Evolutionary conservation across 2,329 filamentous ascomycete species (phyloP).

Genomic region (Pyrenophora tritici-repentis): DNA sequence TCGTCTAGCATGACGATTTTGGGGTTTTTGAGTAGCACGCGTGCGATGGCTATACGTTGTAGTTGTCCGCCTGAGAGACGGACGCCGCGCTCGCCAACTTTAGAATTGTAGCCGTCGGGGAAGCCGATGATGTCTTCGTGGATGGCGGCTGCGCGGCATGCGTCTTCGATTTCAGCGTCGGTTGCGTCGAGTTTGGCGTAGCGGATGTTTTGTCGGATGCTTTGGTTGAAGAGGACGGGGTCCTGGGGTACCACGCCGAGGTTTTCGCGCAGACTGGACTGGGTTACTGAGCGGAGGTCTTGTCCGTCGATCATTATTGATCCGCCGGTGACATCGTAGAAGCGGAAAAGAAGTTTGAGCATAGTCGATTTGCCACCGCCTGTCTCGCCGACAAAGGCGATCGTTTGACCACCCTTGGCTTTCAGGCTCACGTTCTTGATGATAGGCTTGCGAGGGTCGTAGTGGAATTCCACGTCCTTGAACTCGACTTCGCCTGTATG

Average conservation of each 20-base stretch:
- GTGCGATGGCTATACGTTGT: slow-evolving; percentile 70
- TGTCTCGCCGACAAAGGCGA: slow-evolving; percentile 66
- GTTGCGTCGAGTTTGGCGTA: slow-evolving; percentile 67
- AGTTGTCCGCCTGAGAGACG: slow-evolving; percentile 67
- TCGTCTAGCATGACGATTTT: slow-evolving; percentile 87
- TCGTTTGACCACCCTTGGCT: slow-evolving; percentile 58
- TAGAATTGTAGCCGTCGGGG: slow-evolving; percentile 50
- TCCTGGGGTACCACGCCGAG: slow-evolving; percentile 70
- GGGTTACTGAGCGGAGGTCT: slow-evolving; percentile 63
- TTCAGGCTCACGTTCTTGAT: slow-evolving; percentile 57
- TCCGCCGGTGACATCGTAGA: slow-evolving; percentile 63
- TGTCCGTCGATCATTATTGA: slow-evolving; percentile 63
- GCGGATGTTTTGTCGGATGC: slow-evolving; percentile 67
- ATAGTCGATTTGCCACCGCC: slow-evolving; percentile 68
- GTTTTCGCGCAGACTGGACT: slow-evolving; percentile 61
- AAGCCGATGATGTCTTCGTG: slow-evolving; percentile 68
- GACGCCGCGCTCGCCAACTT: slow-evolving; percentile 49
- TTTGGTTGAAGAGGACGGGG: slow-evolving; percentile 66
- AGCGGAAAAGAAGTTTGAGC: slow-evolving; percentile 64
- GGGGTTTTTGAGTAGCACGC: slow-evolving; percentile 77
- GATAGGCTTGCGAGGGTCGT: slow-evolving; percentile 59
- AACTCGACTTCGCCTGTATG: slow-evolving; percentile 59
- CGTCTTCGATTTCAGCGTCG: slow-evolving; percentile 63
- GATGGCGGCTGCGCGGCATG: slow-evolving; percentile 65
- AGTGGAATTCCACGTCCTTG: slow-evolving; percentile 60